Conservation (phyloP, 2,329 filamentous ascomycete genomes). For the Stagonosporopsis vannaccii region DNA sequence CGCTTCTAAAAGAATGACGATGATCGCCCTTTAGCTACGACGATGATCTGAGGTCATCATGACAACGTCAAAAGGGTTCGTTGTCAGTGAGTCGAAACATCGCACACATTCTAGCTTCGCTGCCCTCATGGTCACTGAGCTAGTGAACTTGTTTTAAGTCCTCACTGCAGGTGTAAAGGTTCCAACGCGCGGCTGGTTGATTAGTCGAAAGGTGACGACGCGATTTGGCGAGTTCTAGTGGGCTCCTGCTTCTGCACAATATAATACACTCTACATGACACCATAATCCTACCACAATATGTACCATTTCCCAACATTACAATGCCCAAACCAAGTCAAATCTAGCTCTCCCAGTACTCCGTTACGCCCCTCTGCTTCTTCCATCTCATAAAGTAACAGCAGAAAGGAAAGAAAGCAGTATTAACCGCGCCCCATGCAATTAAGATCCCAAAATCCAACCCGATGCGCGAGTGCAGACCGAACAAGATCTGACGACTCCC, state of each 20-base stretch:
- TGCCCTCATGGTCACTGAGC: too few relatives aligned
- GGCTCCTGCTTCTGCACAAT: too few relatives aligned
- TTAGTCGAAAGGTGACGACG: background rate
- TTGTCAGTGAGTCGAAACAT: background rate
- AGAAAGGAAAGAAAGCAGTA: conserved; percentile 61
- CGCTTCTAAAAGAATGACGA: background rate
- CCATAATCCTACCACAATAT: background rate
- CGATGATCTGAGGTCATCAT: conserved; percentile 28
- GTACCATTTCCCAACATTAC: background rate
- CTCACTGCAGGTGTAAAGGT: background rate
- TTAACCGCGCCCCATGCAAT: conserved; percentile 65
- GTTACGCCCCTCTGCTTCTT: conserved; percentile 26
- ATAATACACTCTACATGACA: background rate
- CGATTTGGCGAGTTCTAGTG: background rate
- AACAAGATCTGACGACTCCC: conserved; percentile 68
- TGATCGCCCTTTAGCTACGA: conserved; percentile 1
- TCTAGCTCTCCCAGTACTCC: conserved; percentile 23
- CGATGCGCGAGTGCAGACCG: conserved; percentile 64
- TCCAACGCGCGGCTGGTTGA: background rate
- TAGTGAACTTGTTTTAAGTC: background rate
- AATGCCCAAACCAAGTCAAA: background rate
- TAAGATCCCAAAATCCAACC: conserved; percentile 67
- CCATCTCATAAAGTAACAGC: conserved; percentile 51
- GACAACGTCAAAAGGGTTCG: conserved; percentile 11
- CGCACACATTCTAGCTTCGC: too few relatives aligned